phyloP scores from a whole-genome alignment of 2,329 filamentous ascomycete genomes.

The Penicillium sp. region DNA sequence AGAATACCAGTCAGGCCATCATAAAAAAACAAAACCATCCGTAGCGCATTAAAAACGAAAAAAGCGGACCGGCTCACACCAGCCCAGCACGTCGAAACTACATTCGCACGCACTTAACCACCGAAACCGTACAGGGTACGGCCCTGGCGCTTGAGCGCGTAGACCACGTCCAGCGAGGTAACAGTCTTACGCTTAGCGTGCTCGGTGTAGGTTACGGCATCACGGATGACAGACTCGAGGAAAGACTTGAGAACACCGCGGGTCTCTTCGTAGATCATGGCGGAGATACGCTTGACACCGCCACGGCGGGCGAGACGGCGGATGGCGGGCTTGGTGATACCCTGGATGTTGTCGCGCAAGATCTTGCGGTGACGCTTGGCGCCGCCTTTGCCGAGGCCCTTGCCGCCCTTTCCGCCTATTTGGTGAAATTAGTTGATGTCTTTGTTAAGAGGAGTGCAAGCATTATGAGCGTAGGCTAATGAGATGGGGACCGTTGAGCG shows the following conservation, averaged over 20 bases:
- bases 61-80: not conserved
- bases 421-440: not conserved
- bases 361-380: conserved; percentile 99
- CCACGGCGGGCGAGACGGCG: conserved; percentile 98
- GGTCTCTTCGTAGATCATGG: conserved; percentile 87
- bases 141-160: conserved; percentile 66
- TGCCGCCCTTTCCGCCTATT: conserved; percentile 89
- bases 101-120: conserved; percentile 59
- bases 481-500: not conserved
- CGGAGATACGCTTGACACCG: conserved; percentile 99
- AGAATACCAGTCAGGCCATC: not conserved
- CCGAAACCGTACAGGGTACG: conserved; percentile 83
- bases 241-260: conserved; percentile 81
- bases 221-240: conserved; percentile 79
- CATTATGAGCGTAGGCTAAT: not conserved
- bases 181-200: conserved; percentile 71
- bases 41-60: conserved; percentile 23
- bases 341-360: conserved; percentile 99
- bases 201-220: conserved; percentile 79
- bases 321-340: conserved; percentile 98
- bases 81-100: not conserved
- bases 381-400: conserved; percentile 96
- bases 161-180: conserved; percentile 63
- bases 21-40: conserved; percentile 21
- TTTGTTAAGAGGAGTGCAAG: conserved; percentile 20